phyloP scores from a whole-genome alignment of 139 green algal genomes.

The Tetradesmus lagerheimii region DNA sequence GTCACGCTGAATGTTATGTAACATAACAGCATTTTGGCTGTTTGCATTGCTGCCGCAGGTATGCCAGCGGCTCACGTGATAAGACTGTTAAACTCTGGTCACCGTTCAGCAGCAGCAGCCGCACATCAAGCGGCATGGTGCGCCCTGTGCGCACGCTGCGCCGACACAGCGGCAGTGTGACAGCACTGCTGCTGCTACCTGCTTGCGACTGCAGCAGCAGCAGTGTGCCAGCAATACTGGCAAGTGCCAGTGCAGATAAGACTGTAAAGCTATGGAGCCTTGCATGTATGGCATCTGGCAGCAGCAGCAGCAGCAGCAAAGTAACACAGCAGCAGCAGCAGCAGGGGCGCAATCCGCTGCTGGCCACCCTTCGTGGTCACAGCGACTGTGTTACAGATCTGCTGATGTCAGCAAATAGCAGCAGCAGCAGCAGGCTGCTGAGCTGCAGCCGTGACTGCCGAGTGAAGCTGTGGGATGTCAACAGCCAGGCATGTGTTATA shows the following conservation, averaged over 20 bases:
- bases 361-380: constrained; percentile 22
- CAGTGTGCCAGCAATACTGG: background rate
- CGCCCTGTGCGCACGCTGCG: background rate
- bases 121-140: background rate
- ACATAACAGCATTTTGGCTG: no score
- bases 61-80: constrained; percentile 25
- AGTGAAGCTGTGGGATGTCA: constrained; percentile 1
- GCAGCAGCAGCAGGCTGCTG: constrained; percentile 9
- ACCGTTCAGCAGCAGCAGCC: constrained; percentile 17
- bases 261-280: constrained; percentile 16
- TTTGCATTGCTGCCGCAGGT: background rate
- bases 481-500: background rate
- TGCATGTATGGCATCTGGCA: background rate
- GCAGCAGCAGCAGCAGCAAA: background rate
- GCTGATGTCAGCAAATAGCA: background rate
- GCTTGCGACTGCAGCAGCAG: background rate
- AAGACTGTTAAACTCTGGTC: constrained; percentile 29
- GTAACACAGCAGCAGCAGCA: background rate
- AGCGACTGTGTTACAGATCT: constrained; percentile 18
- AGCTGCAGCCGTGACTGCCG: constrained; percentile 33
- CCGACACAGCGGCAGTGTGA: constrained; percentile 15
- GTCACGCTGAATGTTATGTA: no score
- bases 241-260: constrained; percentile 33
- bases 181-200: background rate
- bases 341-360: constrained; percentile 26